Base-by-base conservation (phyloP, 495 filamentous ascomycete genomes). In the Lindgomyces ingoldianus region DNA sequence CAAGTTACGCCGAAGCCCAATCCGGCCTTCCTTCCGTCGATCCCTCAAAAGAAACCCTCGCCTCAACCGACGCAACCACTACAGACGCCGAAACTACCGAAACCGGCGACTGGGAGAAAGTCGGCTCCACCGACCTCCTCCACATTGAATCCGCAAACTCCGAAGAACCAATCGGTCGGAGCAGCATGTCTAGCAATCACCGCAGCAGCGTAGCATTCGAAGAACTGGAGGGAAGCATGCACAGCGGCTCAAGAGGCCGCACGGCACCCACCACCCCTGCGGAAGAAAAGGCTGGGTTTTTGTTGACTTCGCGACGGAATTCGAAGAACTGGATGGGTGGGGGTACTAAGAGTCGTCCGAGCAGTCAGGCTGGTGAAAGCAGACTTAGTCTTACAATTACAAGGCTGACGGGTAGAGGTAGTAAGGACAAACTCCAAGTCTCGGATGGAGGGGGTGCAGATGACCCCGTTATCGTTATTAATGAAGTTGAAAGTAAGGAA, bases 371-470 rank as follows among this genome's bases (percentile, higher is more conserved):
- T 6, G 87, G 87, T 22, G 89, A 92, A 50, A 85, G 80, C 41
- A 75, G 88, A 53, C 80, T 90, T 26, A 86, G 86, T 67, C 66
- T 81, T n/a, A 86, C 86, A 0, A 83, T 93, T 42, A 83, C 85
- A 18, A 82, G 86, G 46, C 78, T 93, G 46, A 79, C 81, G 25
- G 83, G 82, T 1, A 81, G 68, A 30, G 64, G 58, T 42, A 74
- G 74, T 58, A 70, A 69, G 36, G 70, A 71, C 53, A 67, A 62
- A 39, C 57, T 70, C 2, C 55, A 61, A 21, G 56, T 25, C 41
- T 41, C 47, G 16, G 57, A 65, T 30, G 51, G 11, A 22, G 39
- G 45, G 16, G 18, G n/a, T 3, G 9, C 14, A 8, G 65, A 62
- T 19, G 54, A 59, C 50, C 56, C 44, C 26, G 49, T 63, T 41